Evolutionary conservation across 352 stramenopile species (phyloP), one percentile per base, ranked within the genome.

Genomic region (Pythium chondricola): DNA sequence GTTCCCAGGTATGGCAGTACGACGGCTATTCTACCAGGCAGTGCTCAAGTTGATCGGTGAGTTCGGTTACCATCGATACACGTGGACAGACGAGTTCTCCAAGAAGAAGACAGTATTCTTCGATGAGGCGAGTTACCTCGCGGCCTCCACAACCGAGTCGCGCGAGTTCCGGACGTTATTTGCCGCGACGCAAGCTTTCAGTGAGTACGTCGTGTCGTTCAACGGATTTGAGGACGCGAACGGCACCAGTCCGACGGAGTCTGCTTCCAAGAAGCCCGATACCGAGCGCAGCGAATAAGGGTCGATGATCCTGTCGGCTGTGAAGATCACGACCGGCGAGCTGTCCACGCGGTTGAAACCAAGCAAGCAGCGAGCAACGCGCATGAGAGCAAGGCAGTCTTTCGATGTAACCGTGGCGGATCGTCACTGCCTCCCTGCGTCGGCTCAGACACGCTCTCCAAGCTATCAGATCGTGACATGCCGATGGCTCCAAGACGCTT

Each of bases 111-210:
- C 81, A 7, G 65, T 87, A 9, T 91, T 93, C 48, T 91, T 93
- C 43, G 82, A 93, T 46, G 82, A 93, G 49, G 82, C 82, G 20
- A 90, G 82, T 52, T 93, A 93, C 47, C 52, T 93, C 21, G 82
- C 82, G 22, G 74, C 74, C 5, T 93, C 82, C 7, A 40, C 74
- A 5, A 74, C 72, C 0, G 71, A 85, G 18, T 88, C 83, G 59
- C 82, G 82, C 25, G 76, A 90, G 46, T 91, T 93, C 37, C 75
- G 80, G 49, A 93, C 79, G 21, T 61, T 80, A n/a, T 91, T 93
- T 46, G 87, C 87, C 43, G 75, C 82, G 4, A 93, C 79, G 3
- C 82, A 93, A 43, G 82, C 82, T 5, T 89, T 93, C 53, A 88
- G 74, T 21, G 82, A 93, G 57, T 93, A 83, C 52, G 72, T 89